These are phyloP conservation scores for Aspergillus funiculosus DNA, from an alignment of 495 filamentous ascomycete species.

Conservation along the genomic window DNA sequence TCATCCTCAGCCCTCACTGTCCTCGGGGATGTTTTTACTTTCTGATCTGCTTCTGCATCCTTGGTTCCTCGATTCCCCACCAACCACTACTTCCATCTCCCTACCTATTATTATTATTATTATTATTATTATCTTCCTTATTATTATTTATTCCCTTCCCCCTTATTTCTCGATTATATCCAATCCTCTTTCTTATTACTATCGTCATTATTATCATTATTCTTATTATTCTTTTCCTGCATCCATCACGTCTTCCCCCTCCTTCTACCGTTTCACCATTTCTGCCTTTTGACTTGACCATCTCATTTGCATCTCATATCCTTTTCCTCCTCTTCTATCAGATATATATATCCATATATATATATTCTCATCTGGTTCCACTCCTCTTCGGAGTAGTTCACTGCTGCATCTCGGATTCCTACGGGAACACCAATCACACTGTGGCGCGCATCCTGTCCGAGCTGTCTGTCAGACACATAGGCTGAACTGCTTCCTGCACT, in stretches of 20 bases:
- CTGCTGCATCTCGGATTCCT: constrained; percentile 16
- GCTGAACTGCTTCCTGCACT: constrained; percentile 10
- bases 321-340: not conserved
- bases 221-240: constrained; percentile 23
- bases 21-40: constrained; percentile 1
- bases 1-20: not conserved
- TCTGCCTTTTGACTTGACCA: not conserved
- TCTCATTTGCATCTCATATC: constrained; percentile 2
- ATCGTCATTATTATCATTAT: constrained; percentile 1
- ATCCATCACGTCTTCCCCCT: constrained; percentile 12
- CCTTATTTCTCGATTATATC: constrained; percentile 15
- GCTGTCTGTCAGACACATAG: constrained; percentile 15
- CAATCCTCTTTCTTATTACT: constrained; percentile 8
- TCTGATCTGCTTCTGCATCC: constrained; percentile 9
- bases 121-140: constrained; percentile 8
- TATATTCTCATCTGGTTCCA: too few relatives aligned
- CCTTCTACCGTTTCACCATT: constrained; percentile 17
- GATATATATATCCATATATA: too few relatives aligned
- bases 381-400: not conserved
- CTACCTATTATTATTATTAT: constrained; percentile 14
- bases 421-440: constrained; percentile 23
- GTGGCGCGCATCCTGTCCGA: constrained; percentile 15
- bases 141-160: constrained; percentile 2
- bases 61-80: constrained; percentile 14
- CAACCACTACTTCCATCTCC: constrained; percentile 1